Evolutionary conservation across 2,329 filamentous ascomycete genomes (phyloP).

Genomic region (Sporothrix euskadiensis): DNA sequence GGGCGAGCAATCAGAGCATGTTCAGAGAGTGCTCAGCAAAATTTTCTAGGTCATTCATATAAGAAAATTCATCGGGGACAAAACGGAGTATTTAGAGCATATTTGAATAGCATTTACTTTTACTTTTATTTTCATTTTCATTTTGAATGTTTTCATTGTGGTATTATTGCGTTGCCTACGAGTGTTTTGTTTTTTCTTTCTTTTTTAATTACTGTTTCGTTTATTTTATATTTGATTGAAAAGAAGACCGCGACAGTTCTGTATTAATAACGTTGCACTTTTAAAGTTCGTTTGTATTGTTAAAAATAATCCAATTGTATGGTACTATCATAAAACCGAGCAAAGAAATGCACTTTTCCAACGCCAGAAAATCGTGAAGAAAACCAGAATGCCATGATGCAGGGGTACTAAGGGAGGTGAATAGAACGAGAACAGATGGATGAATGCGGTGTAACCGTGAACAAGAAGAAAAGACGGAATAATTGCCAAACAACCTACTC

Average conservation of each 20-base stretch:
- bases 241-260: neutral
- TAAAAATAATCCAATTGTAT: conserved; percentile 17
- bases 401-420: conserved; percentile 12
- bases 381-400: conserved; percentile 24
- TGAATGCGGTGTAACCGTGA: neutral
- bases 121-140: neutral
- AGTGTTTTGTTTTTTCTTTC: neutral
- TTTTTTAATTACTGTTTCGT: neutral
- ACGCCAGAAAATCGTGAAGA: conserved; percentile 15
- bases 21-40: conserved; percentile 63
- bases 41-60: conserved; percentile 54
- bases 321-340: neutral
- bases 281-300: neutral
- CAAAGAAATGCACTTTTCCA: conserved; percentile 18
- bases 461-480: neutral
- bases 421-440: neutral
- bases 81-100: neutral
- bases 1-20: conserved; percentile 55
- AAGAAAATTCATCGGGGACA: neutral
- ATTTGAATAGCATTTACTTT: neutral
- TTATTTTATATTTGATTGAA: neutral
- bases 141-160: neutral
- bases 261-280: neutral
- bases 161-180: neutral
- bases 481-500: conserved; percentile 24